phyloP scores from a whole-genome alignment of 2,329 filamentous ascomycete genomes.

The Pseudogymnoascus sp. region DNA sequence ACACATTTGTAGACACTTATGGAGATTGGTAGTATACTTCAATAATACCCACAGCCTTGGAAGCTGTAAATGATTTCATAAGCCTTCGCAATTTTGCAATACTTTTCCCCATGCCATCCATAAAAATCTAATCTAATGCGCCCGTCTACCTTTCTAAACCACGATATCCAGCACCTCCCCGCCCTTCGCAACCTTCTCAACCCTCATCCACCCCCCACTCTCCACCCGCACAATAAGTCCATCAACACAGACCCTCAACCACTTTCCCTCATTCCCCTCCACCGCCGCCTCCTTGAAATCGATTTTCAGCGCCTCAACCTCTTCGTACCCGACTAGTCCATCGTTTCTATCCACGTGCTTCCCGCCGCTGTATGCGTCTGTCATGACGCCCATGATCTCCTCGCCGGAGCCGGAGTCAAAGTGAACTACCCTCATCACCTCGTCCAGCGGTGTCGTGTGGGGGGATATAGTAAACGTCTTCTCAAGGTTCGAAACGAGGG shows the following conservation, averaged over 20 bases:
- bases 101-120: neutral
- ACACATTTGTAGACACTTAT: slow-evolving; percentile 8
- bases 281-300: slow-evolving; percentile 58
- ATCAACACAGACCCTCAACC: slow-evolving; percentile 87
- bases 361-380: slow-evolving; percentile 50
- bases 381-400: slow-evolving; percentile 72
- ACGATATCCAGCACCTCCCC: slow-evolving; percentile 23
- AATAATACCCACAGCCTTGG: slow-evolving; percentile 7
- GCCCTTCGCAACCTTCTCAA: slow-evolving; percentile 42
- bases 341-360: slow-evolving; percentile 49
- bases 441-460: slow-evolving; percentile 60
- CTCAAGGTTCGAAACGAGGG: slow-evolving; percentile 75
- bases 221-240: slow-evolving; percentile 76
- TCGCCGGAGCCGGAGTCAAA: slow-evolving; percentile 62
- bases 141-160: slow-evolving; percentile 9
- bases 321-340: slow-evolving; percentile 63
- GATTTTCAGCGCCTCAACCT: slow-evolving; percentile 60
- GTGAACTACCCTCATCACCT: slow-evolving; percentile 62
- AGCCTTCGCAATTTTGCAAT: slow-evolving; percentile 9
- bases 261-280: slow-evolving; percentile 47
- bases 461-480: slow-evolving; percentile 78
- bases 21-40: slow-evolving; percentile 13
- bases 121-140: slow-evolving; percentile 11
- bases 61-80: slow-evolving; percentile 11
- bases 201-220: slow-evolving; percentile 61